Base-by-base conservation (phyloP, 495 filamentous ascomycete genomes). In the Aspergillus ostianus region DNA sequence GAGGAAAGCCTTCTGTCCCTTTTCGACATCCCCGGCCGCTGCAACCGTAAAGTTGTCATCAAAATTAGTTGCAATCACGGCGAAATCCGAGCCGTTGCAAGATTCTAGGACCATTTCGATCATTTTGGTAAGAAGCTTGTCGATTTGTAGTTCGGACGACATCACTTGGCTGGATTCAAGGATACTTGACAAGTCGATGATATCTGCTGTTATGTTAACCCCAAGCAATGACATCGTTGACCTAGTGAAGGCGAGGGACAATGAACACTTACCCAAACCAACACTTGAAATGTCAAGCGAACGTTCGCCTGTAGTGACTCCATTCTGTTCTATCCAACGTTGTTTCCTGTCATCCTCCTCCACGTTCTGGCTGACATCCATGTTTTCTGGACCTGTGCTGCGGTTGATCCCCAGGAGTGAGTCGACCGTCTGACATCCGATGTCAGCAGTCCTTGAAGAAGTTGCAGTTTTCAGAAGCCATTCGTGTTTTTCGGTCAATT, bases 141-240 rank as follows among this genome's bases (percentile, higher is more conserved):
- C 91, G 20, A 96, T 86, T 58, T 90, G 84, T 30, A 96, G 79
- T 56, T 95, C 90, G 27, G 91, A 95, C 13, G 92, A 95, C 67
- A 97, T 90, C 47, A 95, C 86, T 76, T 96, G 92, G 47, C 88
- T 93, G 17, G 89, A 93, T 65, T 92, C 87, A 10, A 97, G 80
- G 54, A 97, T 96, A 46, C 88, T 91, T 49, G 90, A 86, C 55
- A 96, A 70, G 69, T 96, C 92, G 55, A 96, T 90, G 73, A 95
- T 92, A 71, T 97, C 92, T 59, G 41, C 18, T 47, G 49, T 47
- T 51, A 19, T 17, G 48, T 70, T 59, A 68, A 56, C 41, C 57
- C 32, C 21, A 20, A 49, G 84, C 78, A 47, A 75, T 74, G 32
- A 26, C 26, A 51, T 0, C 29, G 23, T 4, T 5, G 44, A 9